phyloP scores from a whole-genome alignment of 2,329 filamentous ascomycete species.

The Venturiaceae sp. region DNA sequence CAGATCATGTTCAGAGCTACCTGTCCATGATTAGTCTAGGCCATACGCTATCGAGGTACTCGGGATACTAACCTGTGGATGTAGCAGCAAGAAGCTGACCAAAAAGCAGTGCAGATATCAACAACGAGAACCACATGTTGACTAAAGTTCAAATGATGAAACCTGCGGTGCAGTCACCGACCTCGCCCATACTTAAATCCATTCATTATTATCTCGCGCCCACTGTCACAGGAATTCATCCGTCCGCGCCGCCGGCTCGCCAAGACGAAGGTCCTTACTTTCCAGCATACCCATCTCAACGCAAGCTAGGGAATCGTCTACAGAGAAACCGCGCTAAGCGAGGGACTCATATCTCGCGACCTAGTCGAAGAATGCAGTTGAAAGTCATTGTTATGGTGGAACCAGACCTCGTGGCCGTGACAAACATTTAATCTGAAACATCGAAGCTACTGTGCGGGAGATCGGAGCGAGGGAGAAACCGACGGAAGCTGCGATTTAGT shows the following conservation, averaged over 20 bases:
- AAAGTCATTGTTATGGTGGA: not conserved
- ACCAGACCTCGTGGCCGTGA: not conserved
- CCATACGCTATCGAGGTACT: not conserved
- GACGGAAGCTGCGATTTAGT: not conserved
- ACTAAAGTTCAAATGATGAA: not conserved
- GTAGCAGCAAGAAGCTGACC: not conserved
- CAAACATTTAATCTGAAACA: not conserved
- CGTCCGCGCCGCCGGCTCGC: not conserved
- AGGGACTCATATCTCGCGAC: not conserved
- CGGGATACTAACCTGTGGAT: not conserved
- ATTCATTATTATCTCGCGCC: not conserved
- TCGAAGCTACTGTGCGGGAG: not conserved
- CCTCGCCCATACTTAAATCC: not conserved
- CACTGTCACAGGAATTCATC: not conserved
- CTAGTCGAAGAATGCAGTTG: not conserved
- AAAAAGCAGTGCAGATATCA: not conserved
- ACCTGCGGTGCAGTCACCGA: not conserved
- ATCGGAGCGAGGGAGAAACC: not conserved
- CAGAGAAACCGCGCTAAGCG: not conserved
- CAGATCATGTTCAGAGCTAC: not conserved
- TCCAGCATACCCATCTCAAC: not conserved
- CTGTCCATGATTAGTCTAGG: not conserved
- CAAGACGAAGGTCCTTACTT: not conserved
- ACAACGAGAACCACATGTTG: not conserved
- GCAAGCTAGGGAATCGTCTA: not conserved